Percentiles rank a stretch among this genome's conserved stretches.
phyloP scores from a whole-genome alignment of 306 rosid species.

The Adenanthera pavonina region DNA sequence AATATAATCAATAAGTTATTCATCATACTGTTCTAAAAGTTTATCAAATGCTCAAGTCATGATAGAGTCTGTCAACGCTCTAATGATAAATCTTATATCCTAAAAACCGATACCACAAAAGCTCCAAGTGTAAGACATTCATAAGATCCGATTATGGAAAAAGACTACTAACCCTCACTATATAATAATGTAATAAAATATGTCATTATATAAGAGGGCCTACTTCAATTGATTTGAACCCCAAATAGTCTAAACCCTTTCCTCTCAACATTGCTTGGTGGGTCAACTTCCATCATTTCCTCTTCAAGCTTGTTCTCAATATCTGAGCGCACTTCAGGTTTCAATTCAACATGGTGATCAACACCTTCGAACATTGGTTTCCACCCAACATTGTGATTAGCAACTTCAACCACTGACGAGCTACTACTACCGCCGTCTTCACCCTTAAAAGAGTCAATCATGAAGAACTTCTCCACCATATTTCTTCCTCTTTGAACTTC shows the following conservation, averaged over 20 bases:
- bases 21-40: no score
- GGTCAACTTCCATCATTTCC: not conserved
- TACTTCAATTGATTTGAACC: conserved; percentile 20
- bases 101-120: no score
- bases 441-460: conserved; percentile 34
- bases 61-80: not conserved
- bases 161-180: not conserved
- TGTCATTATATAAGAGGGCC: not conserved
- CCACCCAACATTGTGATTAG: not conserved
- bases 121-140: no score
- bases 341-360: no score
- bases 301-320: conserved; percentile 3
- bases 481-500: conserved; percentile 11
- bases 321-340: no score
- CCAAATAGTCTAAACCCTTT: conserved; percentile 44
- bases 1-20: no score
- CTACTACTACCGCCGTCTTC: not conserved
- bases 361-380: not conserved
- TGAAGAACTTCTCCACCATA: conserved; percentile 2
- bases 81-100: no score
- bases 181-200: not conserved
- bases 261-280: not conserved
- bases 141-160: not conserved
- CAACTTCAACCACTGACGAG: conserved; percentile 8
- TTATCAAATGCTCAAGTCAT: not conserved